These are phyloP conservation scores for Phytophthora cryptogea DNA, from an alignment of 352 stramenopile genomes.

Conservation along the genomic window DNA sequence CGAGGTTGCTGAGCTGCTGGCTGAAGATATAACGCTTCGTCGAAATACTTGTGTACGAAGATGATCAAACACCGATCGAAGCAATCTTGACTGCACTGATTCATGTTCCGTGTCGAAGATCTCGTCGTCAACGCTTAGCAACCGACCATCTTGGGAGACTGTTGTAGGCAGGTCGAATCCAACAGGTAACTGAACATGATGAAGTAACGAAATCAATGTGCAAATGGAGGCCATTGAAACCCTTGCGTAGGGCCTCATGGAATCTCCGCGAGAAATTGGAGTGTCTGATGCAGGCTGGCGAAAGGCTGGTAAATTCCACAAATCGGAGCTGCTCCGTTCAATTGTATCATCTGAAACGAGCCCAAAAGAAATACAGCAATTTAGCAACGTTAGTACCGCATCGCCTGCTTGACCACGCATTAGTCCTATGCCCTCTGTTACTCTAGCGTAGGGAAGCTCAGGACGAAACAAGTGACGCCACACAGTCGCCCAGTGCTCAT, in stretches of 20 bases:
- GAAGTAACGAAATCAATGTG: constrained; percentile 36
- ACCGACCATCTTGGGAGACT: constrained; percentile 7
- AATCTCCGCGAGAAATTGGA: constrained; percentile 31
- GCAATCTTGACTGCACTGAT: constrained; percentile 30
- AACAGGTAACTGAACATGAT: constrained; percentile 31
- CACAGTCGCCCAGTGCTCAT: constrained; percentile 51
- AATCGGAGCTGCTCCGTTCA: constrained; percentile 28
- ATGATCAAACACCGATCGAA: constrained; percentile 46
- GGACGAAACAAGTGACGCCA: constrained; percentile 57
- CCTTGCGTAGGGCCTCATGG: constrained; percentile 31
- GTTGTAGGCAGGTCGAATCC: neutral
- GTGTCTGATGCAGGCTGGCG: constrained; percentile 28
- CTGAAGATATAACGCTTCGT: constrained; percentile 5
- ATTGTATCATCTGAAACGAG: constrained; percentile 46
- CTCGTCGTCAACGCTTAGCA: constrained; percentile 9
- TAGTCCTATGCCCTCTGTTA: constrained; percentile 50
- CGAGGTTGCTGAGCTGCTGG: constrained; percentile 17
- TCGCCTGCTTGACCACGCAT: constrained; percentile 50
- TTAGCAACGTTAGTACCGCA: constrained; percentile 52
- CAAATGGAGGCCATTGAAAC: constrained; percentile 41
- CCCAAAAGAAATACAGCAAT: constrained; percentile 47
- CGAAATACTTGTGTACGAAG: constrained; percentile 39
- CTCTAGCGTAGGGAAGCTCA: constrained; percentile 53
- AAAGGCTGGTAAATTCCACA: constrained; percentile 62
- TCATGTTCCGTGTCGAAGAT: constrained; percentile 17